Evolutionary conservation across 2,329 filamentous ascomycete species (phyloP).

Genomic region (Penicillium concentricum): DNA sequence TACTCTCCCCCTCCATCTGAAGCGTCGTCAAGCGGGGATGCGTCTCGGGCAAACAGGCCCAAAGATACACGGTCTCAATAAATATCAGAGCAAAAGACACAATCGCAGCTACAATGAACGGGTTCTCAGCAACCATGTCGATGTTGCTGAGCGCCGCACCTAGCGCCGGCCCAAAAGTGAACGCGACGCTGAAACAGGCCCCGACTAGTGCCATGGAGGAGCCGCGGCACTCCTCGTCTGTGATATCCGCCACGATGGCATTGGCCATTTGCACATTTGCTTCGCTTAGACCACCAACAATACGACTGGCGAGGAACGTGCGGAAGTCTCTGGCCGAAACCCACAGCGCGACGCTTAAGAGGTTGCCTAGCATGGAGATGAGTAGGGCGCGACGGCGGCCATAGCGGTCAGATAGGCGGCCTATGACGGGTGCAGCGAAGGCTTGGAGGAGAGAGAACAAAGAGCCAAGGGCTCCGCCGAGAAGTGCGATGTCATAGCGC

Average conservation of each 20-base stretch:
- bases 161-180: slow-evolving; percentile 91
- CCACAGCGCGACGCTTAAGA: slow-evolving; percentile 90
- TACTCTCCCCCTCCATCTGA: slow-evolving; percentile 8
- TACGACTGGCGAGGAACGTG: slow-evolving; percentile 87
- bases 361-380: slow-evolving; percentile 89
- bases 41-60: slow-evolving; percentile 81
- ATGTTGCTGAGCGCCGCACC: slow-evolving; percentile 82
- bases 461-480: slow-evolving; percentile 90
- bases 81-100: slow-evolving; percentile 84
- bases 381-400: slow-evolving; percentile 84
- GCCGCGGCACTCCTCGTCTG: slow-evolving; percentile 77
- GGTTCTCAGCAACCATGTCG: slow-evolving; percentile 77
- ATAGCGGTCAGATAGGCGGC: slow-evolving; percentile 80
- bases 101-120: slow-evolving; percentile 87
- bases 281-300: slow-evolving; percentile 91
- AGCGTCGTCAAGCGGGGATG: slow-evolving; percentile 56
- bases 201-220: slow-evolving; percentile 96
- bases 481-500: slow-evolving; percentile 92
- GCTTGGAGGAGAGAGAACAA: slow-evolving; percentile 93
- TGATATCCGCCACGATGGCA: slow-evolving; percentile 94
- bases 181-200: slow-evolving; percentile 94
- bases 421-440: slow-evolving; percentile 87
- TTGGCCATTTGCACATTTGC: slow-evolving; percentile 96
- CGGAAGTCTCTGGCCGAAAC: slow-evolving; percentile 90
- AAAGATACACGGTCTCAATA: slow-evolving; percentile 84